Conservation (phyloP, 192 early-diverging fungal genomes). For the Umbelopsis isabellina region DNA sequence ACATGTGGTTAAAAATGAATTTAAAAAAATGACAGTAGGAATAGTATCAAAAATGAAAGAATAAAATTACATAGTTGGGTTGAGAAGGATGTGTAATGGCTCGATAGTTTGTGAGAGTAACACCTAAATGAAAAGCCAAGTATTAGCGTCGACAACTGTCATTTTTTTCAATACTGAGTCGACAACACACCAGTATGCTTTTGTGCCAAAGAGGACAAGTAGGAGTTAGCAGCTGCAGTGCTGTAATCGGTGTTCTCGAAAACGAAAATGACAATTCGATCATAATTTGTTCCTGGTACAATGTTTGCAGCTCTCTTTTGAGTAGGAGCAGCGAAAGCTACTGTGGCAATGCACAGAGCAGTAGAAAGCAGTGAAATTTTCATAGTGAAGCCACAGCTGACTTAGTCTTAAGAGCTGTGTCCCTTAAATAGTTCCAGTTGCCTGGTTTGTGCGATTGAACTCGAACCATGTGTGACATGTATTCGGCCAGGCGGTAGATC, state of each 20-base stretch:
- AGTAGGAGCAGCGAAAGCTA: background rate
- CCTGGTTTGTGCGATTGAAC: too few relatives aligned
- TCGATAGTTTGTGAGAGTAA: slow-evolving; percentile 32
- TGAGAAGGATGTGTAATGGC: slow-evolving; percentile 39
- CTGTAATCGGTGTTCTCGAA: slow-evolving; percentile 36
- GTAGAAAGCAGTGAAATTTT: slow-evolving; percentile 15
- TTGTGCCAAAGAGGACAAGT: slow-evolving; percentile 20
- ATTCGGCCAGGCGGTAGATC: too few relatives aligned
- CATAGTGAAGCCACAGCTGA: slow-evolving; percentile 9
- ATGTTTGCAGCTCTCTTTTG: background rate
- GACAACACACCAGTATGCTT: slow-evolving; percentile 25
- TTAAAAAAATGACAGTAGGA: background rate
- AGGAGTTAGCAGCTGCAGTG: slow-evolving; percentile 22
- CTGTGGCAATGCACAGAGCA: background rate
- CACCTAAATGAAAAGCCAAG: slow-evolving; percentile 1
- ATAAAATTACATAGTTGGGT: slow-evolving; percentile 33
- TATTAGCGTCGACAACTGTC: background rate
- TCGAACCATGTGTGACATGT: too few relatives aligned
- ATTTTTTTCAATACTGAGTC: background rate
- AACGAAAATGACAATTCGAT: slow-evolving; percentile 34
- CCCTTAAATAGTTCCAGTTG: background rate
- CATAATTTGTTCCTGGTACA: slow-evolving; percentile 35
- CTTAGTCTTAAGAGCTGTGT: background rate
- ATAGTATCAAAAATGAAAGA: background rate
- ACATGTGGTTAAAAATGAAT: background rate